phyloP scores from a whole-genome alignment of 148 eudicot species.

The Fagopyrum esculentum region DNA sequence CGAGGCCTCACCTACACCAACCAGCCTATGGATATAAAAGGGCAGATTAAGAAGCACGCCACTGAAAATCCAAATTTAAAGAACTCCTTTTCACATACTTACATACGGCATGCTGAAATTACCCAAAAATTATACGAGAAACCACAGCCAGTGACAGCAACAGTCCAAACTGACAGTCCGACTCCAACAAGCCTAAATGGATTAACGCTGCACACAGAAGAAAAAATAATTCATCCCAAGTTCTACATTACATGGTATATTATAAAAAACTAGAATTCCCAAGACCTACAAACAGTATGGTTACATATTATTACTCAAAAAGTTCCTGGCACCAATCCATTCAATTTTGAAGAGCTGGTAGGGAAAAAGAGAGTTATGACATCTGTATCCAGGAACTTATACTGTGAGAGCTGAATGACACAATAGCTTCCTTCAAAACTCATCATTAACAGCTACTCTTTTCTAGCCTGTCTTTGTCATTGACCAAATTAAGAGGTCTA shows the following conservation, averaged over 20 bases:
- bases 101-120: conserved; percentile 71
- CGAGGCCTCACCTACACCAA: conserved; percentile 97
- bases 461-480: not conserved
- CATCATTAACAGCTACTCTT: not conserved
- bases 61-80: not conserved
- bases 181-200: conserved; percentile 95
- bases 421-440: not conserved
- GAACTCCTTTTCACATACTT: conserved; percentile 21
- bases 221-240: not conserved
- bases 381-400: not conserved
- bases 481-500: too few relatives aligned
- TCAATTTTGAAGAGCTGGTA: not conserved
- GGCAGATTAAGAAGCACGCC: conserved; percentile 4
- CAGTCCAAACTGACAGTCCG: conserved; percentile 81
- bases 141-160: conserved; percentile 78
- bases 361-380: not conserved
- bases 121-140: conserved; percentile 71
- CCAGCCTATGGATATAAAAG: conserved; percentile 46
- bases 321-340: not conserved
- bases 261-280: not conserved
- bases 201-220: conserved; percentile 50
- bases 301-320: too few relatives aligned
- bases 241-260: not conserved
- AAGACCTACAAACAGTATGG: not conserved
- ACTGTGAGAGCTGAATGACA: not conserved